Conservation (phyloP, 2,329 filamentous ascomycete species). For the Zalaria sp. region DNA sequence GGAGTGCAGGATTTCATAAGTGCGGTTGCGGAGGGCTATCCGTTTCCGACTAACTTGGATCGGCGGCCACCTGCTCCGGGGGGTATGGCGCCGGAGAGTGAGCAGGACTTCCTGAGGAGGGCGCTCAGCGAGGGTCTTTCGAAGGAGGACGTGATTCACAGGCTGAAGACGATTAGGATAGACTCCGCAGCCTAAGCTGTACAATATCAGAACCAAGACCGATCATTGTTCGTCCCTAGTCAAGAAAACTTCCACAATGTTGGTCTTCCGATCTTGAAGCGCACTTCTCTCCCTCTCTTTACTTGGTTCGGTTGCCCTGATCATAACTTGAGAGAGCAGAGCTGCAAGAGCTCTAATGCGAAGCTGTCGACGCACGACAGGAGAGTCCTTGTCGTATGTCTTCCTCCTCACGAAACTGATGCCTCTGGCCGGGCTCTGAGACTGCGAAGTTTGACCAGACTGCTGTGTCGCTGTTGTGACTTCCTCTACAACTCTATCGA, state of each 20-base stretch:
- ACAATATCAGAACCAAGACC: neutral
- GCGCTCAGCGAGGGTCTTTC: slow-evolving; percentile 29
- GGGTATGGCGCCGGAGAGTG: slow-evolving; percentile 46
- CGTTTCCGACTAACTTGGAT: slow-evolving; percentile 50
- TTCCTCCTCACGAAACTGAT: slow-evolving; percentile 19
- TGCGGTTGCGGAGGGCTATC: slow-evolving; percentile 44
- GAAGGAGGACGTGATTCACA: slow-evolving; percentile 23
- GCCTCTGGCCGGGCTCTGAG: slow-evolving; percentile 10
- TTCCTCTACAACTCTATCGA: slow-evolving; percentile 46
- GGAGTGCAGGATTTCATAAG: slow-evolving; percentile 33
- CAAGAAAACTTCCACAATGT: slow-evolving; percentile 59
- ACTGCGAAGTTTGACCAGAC: slow-evolving; percentile 11
- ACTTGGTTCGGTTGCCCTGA: slow-evolving; percentile 32
- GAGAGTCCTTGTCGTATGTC: slow-evolving; percentile 29
- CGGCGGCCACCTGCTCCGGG: slow-evolving; percentile 38
- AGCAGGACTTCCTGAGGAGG: slow-evolving; percentile 37
- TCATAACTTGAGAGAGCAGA: slow-evolving; percentile 50
- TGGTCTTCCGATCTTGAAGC: slow-evolving; percentile 49
- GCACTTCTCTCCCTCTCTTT: slow-evolving; percentile 46
- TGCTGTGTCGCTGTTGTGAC: slow-evolving; percentile 21
- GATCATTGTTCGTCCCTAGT: slow-evolving; percentile 16
- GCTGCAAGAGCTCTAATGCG: slow-evolving; percentile 50
- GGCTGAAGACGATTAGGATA: slow-evolving; percentile 11
- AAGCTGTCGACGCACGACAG: slow-evolving; percentile 42
- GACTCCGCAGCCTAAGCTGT: slow-evolving; percentile 10